Conservation (phyloP, 1,284 basidiomycete genomes). For the Heterobasidion annosum region DNA sequence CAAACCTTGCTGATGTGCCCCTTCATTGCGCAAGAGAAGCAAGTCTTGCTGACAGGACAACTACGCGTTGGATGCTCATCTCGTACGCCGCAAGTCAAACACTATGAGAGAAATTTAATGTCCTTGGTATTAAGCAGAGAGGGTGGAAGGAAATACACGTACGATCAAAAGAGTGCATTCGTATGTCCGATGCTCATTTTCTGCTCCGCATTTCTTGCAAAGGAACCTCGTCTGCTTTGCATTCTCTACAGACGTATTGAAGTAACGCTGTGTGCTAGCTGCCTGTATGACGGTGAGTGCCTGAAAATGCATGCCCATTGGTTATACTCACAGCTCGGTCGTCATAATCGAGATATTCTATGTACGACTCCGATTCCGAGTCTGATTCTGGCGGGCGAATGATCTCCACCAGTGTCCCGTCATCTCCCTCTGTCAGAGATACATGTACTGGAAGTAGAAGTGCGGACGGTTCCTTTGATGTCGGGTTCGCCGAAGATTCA, state of each 20-base stretch:
- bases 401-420: slow-evolving; percentile 33
- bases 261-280: slow-evolving; percentile 52
- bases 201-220: slow-evolving; percentile 67
- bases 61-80: slow-evolving; percentile 78
- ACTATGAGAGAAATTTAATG: slow-evolving; percentile 36
- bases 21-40: slow-evolving; percentile 81
- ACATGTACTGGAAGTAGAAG: slow-evolving; percentile 62
- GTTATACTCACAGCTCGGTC: slow-evolving; percentile 39
- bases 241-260: slow-evolving; percentile 30
- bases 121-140: slow-evolving; percentile 1
- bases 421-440: slow-evolving; percentile 32
- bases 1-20: slow-evolving; percentile 73
- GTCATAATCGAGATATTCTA: slow-evolving; percentile 69
- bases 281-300: slow-evolving; percentile 10
- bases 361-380: slow-evolving; percentile 48
- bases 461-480: not conserved
- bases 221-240: slow-evolving; percentile 35
- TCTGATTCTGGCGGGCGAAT: slow-evolving; percentile 29
- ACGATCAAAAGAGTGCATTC: slow-evolving; percentile 65
- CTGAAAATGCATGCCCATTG: not conserved
- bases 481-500: not conserved
- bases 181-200: slow-evolving; percentile 54
- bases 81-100: slow-evolving; percentile 79
- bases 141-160: slow-evolving; percentile 17
- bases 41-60: slow-evolving; percentile 81